Percentiles rank a stretch among this genome's conserved stretches.
Conservation (phyloP, 2,329 filamentous ascomycete species). For the Fusarium lyarnte region DNA sequence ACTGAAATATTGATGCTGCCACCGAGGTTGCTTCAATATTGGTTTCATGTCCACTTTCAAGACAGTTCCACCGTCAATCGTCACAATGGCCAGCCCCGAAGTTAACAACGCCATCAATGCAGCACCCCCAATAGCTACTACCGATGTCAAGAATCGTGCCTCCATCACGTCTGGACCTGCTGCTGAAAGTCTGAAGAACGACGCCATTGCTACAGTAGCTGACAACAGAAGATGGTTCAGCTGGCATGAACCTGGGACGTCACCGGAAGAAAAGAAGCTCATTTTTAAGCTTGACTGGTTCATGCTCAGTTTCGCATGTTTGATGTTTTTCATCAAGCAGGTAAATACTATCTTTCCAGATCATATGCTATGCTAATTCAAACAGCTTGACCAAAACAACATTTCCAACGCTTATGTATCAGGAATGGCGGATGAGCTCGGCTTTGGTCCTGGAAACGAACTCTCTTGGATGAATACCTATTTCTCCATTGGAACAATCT, state of each 20-base stretch:
- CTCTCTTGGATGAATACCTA: slow-evolving; percentile 58
- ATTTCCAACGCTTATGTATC: slow-evolving; percentile 60
- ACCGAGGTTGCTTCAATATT: no score
- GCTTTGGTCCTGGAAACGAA: slow-evolving; percentile 52
- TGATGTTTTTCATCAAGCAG: slow-evolving; percentile 59
- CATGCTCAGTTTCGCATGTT: slow-evolving; percentile 49
- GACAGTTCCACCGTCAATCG: not conserved
- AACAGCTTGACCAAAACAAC: slow-evolving; percentile 55
- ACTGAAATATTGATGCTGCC: not conserved
- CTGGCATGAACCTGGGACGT: slow-evolving; percentile 55
- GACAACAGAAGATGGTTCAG: slow-evolving; percentile 45
- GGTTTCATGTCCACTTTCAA: no score
- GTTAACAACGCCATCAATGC: not conserved
- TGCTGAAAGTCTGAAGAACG: not conserved
- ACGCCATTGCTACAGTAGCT: not conserved
- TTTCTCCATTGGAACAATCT: slow-evolving; percentile 57
- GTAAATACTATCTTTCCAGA: not conserved
- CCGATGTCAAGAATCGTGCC: not conserved
- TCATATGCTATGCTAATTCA: not conserved
- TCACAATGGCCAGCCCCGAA: not conserved
- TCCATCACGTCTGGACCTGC: not conserved
- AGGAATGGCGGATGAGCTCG: slow-evolving; percentile 58
- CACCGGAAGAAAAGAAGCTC: slow-evolving; percentile 54
- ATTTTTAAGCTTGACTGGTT: slow-evolving; percentile 62
- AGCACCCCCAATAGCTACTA: not conserved